Evolutionary conservation across 805 yeast genomes (phyloP), one percentile per base, ranked within the genome.

Genomic region (Metschnikowia noctiluminum): DNA sequence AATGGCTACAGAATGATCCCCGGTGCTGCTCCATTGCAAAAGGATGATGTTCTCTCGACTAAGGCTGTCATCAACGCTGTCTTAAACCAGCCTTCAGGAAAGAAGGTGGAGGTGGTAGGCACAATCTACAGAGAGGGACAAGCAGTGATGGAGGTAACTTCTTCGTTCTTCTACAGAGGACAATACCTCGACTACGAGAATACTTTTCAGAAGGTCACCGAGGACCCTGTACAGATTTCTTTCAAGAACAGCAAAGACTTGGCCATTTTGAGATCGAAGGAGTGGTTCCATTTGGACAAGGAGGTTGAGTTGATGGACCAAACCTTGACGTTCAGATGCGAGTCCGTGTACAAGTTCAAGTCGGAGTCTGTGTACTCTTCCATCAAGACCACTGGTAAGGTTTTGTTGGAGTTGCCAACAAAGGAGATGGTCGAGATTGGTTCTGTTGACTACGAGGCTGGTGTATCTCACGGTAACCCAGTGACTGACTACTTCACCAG

Each of bases 81-180:
- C 48, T 78, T 88, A 57, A 94, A 91, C 71, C 94, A 87, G 68
- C 84, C 92, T 42, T 84, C 89, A 48, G 99, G 99, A 64, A 94
- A 94, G 77, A 80, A 89, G 68, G 98, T 94, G 47, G 96, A 91
- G 69, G 99, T 94, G 61, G 82, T 86, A 58, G 99, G 98, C 59
- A 82, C 92, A 39, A 78, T 94, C 56, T 77, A 79, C 62, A 84
- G 95, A 69, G 89, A 82, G 31, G 83, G 81, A 49, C 64, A 73
- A 55, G 86, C 96, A 43, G 94, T 94, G 26, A 81, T 94, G 89
- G 96, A 92, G 69, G 97, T 94, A 50, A 84, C 85, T 31, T 90
- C 98, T 40, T 87, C 91, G 58, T 94, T 94, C 84, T 87, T 94
- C 74, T 94, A 92, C 84, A 82, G 99, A 69, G 99, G 99, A 58